Base-by-base conservation (phyloP, 345 rosid species). In the Gossypium mustelinum region DNA sequence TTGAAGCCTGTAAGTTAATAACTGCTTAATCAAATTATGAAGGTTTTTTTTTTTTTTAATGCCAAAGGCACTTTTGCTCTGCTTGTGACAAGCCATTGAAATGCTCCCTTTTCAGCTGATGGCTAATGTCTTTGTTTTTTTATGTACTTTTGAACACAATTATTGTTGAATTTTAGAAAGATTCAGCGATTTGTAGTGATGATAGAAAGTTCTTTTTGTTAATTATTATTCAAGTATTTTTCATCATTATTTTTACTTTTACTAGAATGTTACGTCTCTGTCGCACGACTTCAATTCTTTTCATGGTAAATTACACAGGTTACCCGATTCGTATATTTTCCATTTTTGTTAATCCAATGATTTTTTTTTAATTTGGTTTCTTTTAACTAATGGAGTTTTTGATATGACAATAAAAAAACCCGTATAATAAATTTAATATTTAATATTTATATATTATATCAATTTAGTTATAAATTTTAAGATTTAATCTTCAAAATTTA, bases 1-100 rank as follows among this genome's bases (percentile, higher is more conserved):
- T 17, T 74, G 29, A 41, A 22, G 76, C 65, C 60, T 70, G 55
- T 68, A 16, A 66, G 22, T 17, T 55, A 48, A 70, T 55, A 48
- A 70, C 70, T 77, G 78, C 79, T 70, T 18, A 39, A 70, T 34
- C 50, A 55, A 54, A 70, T 54, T 39, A 71, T 56, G 52, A 71
- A 34, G 41, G 41, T 0, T 4, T 34, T 34, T 27, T 11, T 4
- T 61, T 61, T 27, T 60, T 29, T 14, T 1, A 7, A 25, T 41
- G 39, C 44, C 25, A 61, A 62, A 63, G 47, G 20, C 47, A 17
- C 24, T 63, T 34, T 17, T 62, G 45, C 22, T 34, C 14, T 34
- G 68, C 45, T 34, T 34, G 13, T 39, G 47, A 34, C 8, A 63
- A 63, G 47, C 18, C 66, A 61, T 16, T 61, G 44, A 60, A 60